phyloP scores from a whole-genome alignment of 2,329 filamentous ascomycete genomes.

The Intubia oerlemansii region DNA sequence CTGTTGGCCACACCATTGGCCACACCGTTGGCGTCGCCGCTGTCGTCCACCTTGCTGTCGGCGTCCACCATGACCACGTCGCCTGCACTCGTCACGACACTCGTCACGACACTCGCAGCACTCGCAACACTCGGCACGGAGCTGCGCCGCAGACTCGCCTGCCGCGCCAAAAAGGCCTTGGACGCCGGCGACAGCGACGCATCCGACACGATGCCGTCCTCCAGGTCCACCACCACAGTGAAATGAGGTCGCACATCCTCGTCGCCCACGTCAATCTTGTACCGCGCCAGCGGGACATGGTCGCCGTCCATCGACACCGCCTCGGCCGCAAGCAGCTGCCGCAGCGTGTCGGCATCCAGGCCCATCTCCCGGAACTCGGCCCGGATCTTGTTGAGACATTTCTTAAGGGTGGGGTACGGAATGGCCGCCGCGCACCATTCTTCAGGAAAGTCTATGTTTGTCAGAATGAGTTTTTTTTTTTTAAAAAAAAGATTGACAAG shows the following conservation, averaged over 20 bases:
- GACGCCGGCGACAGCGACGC: slow-evolving; percentile 46
- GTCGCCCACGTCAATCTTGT: slow-evolving; percentile 23
- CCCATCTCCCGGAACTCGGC: slow-evolving; percentile 49
- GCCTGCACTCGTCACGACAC: not conserved
- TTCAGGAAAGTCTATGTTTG: slow-evolving; percentile 56
- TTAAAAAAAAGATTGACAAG: too few species aligned
- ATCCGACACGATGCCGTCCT: slow-evolving; percentile 45
- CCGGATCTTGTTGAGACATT: slow-evolving; percentile 66
- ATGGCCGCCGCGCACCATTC: slow-evolving; percentile 57
- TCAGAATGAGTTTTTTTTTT: too few species aligned
- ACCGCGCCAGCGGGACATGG: slow-evolving; percentile 18
- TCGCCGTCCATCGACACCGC: slow-evolving; percentile 15
- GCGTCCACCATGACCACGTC: too few species aligned
- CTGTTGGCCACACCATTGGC: too few species aligned
- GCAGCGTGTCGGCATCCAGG: slow-evolving; percentile 48
- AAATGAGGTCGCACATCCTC: slow-evolving; percentile 40
- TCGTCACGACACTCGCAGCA: not conserved
- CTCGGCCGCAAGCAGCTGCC: slow-evolving; percentile 35
- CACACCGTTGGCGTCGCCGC: not conserved
- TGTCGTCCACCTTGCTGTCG: not conserved
- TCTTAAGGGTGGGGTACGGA: slow-evolving; percentile 70
- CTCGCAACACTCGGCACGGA: not conserved
- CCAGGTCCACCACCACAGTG: slow-evolving; percentile 45
- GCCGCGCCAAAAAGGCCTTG: slow-evolving; percentile 36
- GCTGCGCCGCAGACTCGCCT: slow-evolving; percentile 18